Percentiles rank a stretch among this genome's conserved stretches.
Evolutionary conservation across 2,329 filamentous ascomycete genomes (phyloP).

Genomic region (Phaeosphaeriaceae sp.): DNA sequence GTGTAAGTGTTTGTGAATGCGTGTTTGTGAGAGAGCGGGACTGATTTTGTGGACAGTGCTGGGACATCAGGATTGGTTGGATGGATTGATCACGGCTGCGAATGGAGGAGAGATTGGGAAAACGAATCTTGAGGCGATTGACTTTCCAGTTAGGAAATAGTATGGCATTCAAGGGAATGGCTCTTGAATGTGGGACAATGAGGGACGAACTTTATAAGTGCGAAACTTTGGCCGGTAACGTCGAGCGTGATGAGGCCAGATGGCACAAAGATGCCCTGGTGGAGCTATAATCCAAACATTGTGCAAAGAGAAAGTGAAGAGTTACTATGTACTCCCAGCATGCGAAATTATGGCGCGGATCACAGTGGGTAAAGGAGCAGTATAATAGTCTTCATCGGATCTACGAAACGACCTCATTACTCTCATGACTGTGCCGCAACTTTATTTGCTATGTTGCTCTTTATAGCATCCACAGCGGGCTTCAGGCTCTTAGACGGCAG

Average conservation of each 20-base stretch:
- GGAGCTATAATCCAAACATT: background rate
- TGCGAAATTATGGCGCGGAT: background rate
- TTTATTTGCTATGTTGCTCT: background rate
- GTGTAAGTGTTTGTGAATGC: conserved; percentile 8
- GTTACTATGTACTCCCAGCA: background rate
- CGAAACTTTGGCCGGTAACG: background rate
- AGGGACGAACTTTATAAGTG: background rate
- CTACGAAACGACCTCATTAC: too few species aligned
- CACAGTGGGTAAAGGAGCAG: too few species aligned
- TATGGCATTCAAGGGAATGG: too few species aligned
- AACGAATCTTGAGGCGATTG: conserved; percentile 30
- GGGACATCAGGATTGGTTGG: conserved; percentile 48
- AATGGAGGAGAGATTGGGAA: conserved; percentile 19
- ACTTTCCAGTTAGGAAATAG: conserved; percentile 11
- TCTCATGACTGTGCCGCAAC: background rate
- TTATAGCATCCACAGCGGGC: conserved; percentile 34
- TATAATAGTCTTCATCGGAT: too few species aligned
- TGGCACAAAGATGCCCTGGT: background rate
- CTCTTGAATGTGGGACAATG: too few species aligned
- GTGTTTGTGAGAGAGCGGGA: background rate
- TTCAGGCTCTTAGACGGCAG: conserved; percentile 42
- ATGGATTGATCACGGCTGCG: conserved; percentile 40
- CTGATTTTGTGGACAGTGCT: conserved; percentile 16
- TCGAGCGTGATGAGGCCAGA: background rate
- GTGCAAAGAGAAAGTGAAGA: background rate